Conservation (phyloP, 2,329 filamentous ascomycete species). For the Myriosclerotinia curreyana region DNA sequence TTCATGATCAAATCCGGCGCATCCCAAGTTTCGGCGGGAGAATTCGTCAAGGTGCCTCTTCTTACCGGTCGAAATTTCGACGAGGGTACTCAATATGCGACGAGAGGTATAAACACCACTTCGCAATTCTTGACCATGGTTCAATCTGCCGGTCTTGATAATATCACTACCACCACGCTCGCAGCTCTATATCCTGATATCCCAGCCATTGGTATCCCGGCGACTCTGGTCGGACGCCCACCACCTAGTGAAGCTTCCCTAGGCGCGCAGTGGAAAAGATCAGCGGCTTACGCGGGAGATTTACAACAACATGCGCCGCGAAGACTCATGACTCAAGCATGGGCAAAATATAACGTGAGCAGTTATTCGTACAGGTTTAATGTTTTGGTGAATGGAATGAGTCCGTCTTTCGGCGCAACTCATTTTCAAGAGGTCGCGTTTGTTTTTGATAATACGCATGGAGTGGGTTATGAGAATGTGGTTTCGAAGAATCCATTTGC, state of each 20-base stretch:
- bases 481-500: constrained; percentile 28
- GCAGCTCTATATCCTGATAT: constrained; percentile 47
- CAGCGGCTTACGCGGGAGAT: constrained; percentile 54
- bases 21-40: constrained; percentile 52
- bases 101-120: constrained; percentile 52
- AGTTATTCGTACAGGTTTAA: constrained; percentile 64
- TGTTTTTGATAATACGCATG: constrained; percentile 38
- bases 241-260: constrained; percentile 13
- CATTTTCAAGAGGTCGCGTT: constrained; percentile 51
- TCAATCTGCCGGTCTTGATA: not conserved
- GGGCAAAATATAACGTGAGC: constrained; percentile 47
- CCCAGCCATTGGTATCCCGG: constrained; percentile 49
- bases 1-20: constrained; percentile 52
- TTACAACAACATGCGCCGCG: constrained; percentile 54
- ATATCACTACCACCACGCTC: constrained; percentile 8
- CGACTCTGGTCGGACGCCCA: constrained; percentile 26
- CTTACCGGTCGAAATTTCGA: constrained; percentile 63
- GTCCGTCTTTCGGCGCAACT: constrained; percentile 45
- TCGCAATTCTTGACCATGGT: constrained; percentile 44
- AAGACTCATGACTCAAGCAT: constrained; percentile 51
- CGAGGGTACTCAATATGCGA: constrained; percentile 58
- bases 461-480: constrained; percentile 31
- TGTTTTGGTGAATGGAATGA: constrained; percentile 47
- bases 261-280: constrained; percentile 18
- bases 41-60: constrained; percentile 62